These are phyloP conservation scores for Hypoxylon trugodes DNA, from an alignment of 495 filamentous ascomycete genomes.

Conservation along the genomic window DNA sequence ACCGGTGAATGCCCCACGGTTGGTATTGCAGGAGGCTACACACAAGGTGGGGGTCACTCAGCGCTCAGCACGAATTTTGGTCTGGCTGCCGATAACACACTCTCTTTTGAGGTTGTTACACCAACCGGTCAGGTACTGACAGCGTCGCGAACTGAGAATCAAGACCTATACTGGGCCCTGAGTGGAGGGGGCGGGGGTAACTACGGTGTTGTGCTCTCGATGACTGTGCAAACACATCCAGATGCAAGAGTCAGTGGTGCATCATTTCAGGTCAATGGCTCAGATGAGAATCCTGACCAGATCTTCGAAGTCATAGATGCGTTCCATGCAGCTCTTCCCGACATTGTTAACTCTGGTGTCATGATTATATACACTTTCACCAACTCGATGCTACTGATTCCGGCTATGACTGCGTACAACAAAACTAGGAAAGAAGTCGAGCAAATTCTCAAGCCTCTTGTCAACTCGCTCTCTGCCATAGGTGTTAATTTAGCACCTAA, in stretches of 20 bases:
- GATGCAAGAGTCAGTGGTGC: constrained; percentile 38
- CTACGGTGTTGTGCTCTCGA: constrained; percentile 62
- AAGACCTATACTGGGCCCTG: constrained; percentile 70
- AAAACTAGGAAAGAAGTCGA: constrained; percentile 45
- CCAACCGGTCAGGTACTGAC: constrained; percentile 58
- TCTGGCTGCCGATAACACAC: constrained; percentile 57
- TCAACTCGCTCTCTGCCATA: constrained; percentile 39
- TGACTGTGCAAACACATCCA: constrained; percentile 51
- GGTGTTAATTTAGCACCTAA: constrained; percentile 20
- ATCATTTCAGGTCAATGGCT: constrained; percentile 34
- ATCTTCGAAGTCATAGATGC: constrained; percentile 52
- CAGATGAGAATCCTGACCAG: constrained; percentile 39
- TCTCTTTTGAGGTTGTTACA: constrained; percentile 60
- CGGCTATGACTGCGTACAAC: constrained; percentile 48
- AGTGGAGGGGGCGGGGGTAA: constrained; percentile 65
- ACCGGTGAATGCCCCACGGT: constrained; percentile 39
- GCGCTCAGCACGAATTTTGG: constrained; percentile 53
- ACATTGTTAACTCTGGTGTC: constrained; percentile 62
- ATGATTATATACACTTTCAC: constrained; percentile 60
- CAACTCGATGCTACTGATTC: constrained; percentile 52
- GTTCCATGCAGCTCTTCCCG: constrained; percentile 52
- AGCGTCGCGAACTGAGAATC: constrained; percentile 53
- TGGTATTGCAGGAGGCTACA: constrained; percentile 51
- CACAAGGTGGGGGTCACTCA: constrained; percentile 59
- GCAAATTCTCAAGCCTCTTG: constrained; percentile 40